Percentiles rank a stretch among this genome's conserved stretches.
Conservation (phyloP, 768 basidiomycete species). For the Cyclocybe aegerita region DNA sequence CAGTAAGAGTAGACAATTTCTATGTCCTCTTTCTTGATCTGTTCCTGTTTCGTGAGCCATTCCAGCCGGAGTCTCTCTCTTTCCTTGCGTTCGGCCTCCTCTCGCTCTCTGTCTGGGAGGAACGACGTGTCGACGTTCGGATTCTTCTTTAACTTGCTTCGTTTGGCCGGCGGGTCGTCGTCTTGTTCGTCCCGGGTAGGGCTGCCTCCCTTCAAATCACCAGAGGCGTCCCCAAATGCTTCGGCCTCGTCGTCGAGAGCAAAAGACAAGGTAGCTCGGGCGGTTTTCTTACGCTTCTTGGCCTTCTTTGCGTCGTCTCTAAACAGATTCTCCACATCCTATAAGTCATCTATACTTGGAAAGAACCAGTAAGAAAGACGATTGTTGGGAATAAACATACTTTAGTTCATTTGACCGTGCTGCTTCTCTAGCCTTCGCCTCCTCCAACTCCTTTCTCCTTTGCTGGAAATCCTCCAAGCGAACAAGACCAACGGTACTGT, state of each 20-base stretch:
- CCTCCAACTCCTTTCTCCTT: conserved; percentile 83
- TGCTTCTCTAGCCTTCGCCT: conserved; percentile 87
- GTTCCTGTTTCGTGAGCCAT: conserved; percentile 77
- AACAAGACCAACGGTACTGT: conserved; percentile 90
- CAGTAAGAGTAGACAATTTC: conserved; percentile 97
- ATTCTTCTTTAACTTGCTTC: conserved; percentile 87
- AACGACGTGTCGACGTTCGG: conserved; percentile 98
- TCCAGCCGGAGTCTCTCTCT: conserved; percentile 87
- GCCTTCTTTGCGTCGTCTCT: conserved; percentile 82
- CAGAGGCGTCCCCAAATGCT: conserved; percentile 29
- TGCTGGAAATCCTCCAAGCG: conserved; percentile 92
- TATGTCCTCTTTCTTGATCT: conserved; percentile 69
- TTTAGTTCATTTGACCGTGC: conserved; percentile 82
- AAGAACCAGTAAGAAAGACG: conserved; percentile 16
- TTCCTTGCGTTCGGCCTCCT: conserved; percentile 87
- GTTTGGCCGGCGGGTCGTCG: conserved; percentile 58
- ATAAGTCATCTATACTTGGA: conserved; percentile 56
- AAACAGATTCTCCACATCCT: conserved; percentile 79
- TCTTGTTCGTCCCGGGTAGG: conserved; percentile 38
- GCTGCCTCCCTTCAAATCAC: conserved; percentile 26
- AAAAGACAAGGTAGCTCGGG: conserved; percentile 89
- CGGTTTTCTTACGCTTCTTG: conserved; percentile 92
- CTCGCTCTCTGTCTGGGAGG: conserved; percentile 95
- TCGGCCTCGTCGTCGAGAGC: conserved; percentile 78
- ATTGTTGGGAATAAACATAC: conserved; percentile 54